Percentiles rank a stretch among this genome's conserved stretches.
These are phyloP conservation scores for Mallotus nudiflorus DNA, from an alignment of 345 rosid species.

Conservation along the genomic window DNA sequence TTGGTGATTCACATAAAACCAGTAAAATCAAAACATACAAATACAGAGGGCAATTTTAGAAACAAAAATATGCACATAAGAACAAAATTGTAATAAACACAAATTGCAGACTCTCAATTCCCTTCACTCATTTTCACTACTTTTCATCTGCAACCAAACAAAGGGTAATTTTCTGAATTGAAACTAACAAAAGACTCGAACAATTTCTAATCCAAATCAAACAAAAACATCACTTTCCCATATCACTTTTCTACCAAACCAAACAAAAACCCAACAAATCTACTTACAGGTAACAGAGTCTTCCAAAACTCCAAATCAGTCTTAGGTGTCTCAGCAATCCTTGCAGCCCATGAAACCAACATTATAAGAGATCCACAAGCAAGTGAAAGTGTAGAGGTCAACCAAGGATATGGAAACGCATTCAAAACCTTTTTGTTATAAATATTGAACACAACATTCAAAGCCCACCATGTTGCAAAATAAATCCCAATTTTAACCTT, in stretches of 20 bases:
- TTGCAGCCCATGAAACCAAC: slow-evolving; percentile 85
- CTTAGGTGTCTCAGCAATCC: slow-evolving; percentile 70
- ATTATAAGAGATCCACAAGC: slow-evolving; percentile 92
- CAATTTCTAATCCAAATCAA: slow-evolving; percentile 11
- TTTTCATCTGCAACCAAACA: slow-evolving; percentile 43
- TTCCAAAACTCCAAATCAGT: slow-evolving; percentile 91
- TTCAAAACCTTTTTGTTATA: slow-evolving; percentile 98
- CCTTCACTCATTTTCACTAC: slow-evolving; percentile 21
- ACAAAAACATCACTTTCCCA: slow-evolving; percentile 39
- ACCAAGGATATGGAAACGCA: slow-evolving; percentile 95
- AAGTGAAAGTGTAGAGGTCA: slow-evolving; percentile 88
- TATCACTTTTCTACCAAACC: slow-evolving; percentile 24
- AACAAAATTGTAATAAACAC: slow-evolving; percentile 8
- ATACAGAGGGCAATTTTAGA: not conserved
- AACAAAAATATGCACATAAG: not conserved
- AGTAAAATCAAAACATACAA: not conserved
- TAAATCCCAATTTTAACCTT: slow-evolving; percentile 71
- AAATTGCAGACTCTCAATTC: slow-evolving; percentile 22
- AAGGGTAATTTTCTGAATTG: slow-evolving; percentile 32
- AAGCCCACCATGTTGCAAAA: slow-evolving; percentile 69
- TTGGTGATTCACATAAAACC: not conserved
- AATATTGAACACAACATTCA: slow-evolving; percentile 90
- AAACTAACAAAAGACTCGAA: slow-evolving; percentile 15
- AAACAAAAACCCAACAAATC: slow-evolving; percentile 32
- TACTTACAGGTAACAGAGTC: slow-evolving; percentile 76